Evolutionary conservation across 2,329 filamentous ascomycete species (phyloP).

Genomic region (Cladosporium sp.): DNA sequence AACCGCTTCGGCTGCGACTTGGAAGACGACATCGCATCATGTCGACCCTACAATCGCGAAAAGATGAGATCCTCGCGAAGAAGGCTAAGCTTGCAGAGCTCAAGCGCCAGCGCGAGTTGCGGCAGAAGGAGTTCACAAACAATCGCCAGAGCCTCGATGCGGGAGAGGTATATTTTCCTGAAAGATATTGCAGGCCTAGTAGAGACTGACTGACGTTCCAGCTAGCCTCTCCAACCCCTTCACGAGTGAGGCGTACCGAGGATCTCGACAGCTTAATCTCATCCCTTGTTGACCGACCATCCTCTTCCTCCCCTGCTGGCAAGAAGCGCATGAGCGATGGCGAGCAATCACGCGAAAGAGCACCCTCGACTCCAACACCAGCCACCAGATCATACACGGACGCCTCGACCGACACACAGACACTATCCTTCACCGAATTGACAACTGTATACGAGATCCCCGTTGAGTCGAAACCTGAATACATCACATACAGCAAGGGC

Average conservation of each 20-base stretch:
- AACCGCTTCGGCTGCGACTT: not conserved
- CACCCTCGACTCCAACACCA: conserved; percentile 26
- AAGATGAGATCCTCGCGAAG: conserved; percentile 95
- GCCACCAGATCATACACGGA: conserved; percentile 25
- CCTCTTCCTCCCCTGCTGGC: conserved; percentile 25
- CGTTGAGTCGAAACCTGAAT: conserved; percentile 61
- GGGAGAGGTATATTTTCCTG: conserved; percentile 58
- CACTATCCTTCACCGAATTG: conserved; percentile 67
- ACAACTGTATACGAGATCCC: conserved; percentile 78
- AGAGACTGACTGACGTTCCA: conserved; percentile 36
- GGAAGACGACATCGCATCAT: conserved; percentile 14
- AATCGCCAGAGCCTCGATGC: conserved; percentile 65
- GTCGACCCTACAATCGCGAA: conserved; percentile 59
- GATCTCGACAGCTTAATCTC: conserved; percentile 82
- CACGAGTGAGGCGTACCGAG: conserved; percentile 61
- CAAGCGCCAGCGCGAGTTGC: conserved; percentile 83
- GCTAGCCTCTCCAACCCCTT: conserved; percentile 67
- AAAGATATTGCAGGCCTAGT: not conserved
- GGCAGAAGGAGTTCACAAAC: conserved; percentile 69
- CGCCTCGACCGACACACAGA: conserved; percentile 55
- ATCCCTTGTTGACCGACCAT: conserved; percentile 67
- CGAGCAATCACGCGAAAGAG: conserved; percentile 21
- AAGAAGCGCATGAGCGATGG: conserved; percentile 25
- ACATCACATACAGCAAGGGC: conserved; percentile 95
- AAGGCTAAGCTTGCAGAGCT: conserved; percentile 95